Evolutionary conservation across 257 asterid species (phyloP).

Genomic region (Paulownia fortunei): DNA sequence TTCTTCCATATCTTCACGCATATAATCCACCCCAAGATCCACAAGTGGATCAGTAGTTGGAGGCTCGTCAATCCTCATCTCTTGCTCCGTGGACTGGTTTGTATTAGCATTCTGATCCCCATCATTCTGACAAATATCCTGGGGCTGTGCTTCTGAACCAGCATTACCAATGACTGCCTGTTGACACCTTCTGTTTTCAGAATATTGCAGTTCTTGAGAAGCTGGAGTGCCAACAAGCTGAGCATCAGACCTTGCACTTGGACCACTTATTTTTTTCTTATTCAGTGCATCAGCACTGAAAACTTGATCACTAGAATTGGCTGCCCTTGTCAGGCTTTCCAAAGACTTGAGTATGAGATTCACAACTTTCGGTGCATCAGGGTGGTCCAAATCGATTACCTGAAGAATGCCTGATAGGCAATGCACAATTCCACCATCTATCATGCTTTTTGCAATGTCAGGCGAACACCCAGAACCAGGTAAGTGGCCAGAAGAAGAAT

Average conservation of each 20-base stretch:
- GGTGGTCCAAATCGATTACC: slow-evolving; percentile 91
- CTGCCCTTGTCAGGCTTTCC: slow-evolving; percentile 96
- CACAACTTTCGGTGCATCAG: slow-evolving; percentile 92
- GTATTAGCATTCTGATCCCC: slow-evolving; percentile 53
- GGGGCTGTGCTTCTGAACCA: slow-evolving; percentile 50
- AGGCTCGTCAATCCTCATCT: slow-evolving; percentile 78
- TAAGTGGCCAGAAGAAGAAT: slow-evolving; percentile 76
- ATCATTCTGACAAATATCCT: slow-evolving; percentile 50
- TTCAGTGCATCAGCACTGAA: slow-evolving; percentile 65
- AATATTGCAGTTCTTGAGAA: slow-evolving; percentile 58
- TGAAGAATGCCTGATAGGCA: slow-evolving; percentile 86
- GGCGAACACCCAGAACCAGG: slow-evolving; percentile 99
- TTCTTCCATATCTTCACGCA: slow-evolving; percentile 89
- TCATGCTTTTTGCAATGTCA: slow-evolving; percentile 94
- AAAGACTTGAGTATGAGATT: slow-evolving; percentile 86
- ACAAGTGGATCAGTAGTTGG: slow-evolving; percentile 57
- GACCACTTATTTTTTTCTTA: slow-evolving; percentile 63
- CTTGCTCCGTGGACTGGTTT: slow-evolving; percentile 64
- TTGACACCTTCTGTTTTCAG: slow-evolving; percentile 54
- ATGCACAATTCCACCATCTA: slow-evolving; percentile 90
- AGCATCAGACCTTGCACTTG: slow-evolving; percentile 62
- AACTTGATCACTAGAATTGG: slow-evolving; percentile 81
- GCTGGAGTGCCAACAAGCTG: slow-evolving; percentile 48
- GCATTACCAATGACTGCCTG: slow-evolving; percentile 42
- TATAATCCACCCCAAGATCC: slow-evolving; percentile 80